Evolutionary conservation across 768 basidiomycete genomes (phyloP).

Genomic region (Mycena vulgaris): DNA sequence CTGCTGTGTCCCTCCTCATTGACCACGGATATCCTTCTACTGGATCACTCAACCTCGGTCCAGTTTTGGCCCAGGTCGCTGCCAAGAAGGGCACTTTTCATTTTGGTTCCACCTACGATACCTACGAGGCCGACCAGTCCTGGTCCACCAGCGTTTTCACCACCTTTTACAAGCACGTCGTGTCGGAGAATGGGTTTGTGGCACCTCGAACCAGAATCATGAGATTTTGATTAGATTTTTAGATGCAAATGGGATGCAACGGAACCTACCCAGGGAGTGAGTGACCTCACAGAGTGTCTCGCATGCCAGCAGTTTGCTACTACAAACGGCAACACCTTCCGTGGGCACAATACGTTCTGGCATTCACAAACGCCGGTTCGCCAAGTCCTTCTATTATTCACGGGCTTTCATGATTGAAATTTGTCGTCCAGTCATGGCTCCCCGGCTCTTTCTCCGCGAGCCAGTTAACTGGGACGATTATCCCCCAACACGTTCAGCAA

Average conservation of each 20-base stretch:
- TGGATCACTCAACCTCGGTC: conserved; percentile 27
- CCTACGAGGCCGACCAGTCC: conserved; percentile 32
- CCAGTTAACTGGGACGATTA: conserved; percentile 26
- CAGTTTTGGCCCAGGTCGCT: conserved; percentile 19
- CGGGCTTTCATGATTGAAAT: neutral
- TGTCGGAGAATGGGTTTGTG: conserved; percentile 33
- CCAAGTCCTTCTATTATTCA: neutral
- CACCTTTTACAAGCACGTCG: conserved; percentile 32
- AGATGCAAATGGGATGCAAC: conserved; percentile 39
- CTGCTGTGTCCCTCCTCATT: conserved; percentile 33
- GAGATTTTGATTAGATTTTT: neutral
- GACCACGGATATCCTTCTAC: conserved; percentile 32
- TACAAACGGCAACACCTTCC: conserved; percentile 22
- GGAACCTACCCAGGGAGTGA: conserved; percentile 30
- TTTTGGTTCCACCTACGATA: conserved; percentile 36
- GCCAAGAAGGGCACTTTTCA: conserved; percentile 32
- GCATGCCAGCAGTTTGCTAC: conserved; percentile 24
- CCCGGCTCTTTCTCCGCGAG: conserved; percentile 28
- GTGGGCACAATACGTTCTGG: conserved; percentile 37
- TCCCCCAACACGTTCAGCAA: conserved; percentile 35
- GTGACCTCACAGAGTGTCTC: conserved; percentile 32
- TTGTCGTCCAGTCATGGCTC: conserved; percentile 23
- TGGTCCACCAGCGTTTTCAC: conserved; percentile 23
- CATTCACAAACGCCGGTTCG: conserved; percentile 33
- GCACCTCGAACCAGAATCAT: neutral